These are phyloP conservation scores for Saccharomycopsis lassenensis DNA, from an alignment of 805 yeast genomes.

Conservation along the genomic window DNA sequence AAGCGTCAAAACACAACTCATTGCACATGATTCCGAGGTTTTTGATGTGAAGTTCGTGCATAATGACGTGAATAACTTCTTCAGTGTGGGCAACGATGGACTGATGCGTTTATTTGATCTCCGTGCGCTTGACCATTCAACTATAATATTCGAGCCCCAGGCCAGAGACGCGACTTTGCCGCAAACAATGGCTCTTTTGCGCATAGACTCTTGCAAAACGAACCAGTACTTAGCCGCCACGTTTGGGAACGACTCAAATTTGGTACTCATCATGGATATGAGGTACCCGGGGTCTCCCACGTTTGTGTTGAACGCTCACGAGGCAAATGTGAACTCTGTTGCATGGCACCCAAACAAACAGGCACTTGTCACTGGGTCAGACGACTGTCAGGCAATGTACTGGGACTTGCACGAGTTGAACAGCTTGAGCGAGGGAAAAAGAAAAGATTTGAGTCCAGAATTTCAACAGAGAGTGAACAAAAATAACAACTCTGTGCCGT, in stretches of 20 bases:
- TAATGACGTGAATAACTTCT: constrained; percentile 65
- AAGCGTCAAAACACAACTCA: constrained; percentile 79
- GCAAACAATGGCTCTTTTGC: constrained; percentile 43
- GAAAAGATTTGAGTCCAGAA: background rate
- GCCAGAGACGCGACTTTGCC: too few species aligned
- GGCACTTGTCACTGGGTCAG: constrained; percentile 51
- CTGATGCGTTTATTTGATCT: constrained; percentile 87
- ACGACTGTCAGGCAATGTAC: constrained; percentile 61
- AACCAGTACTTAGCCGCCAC: constrained; percentile 83
- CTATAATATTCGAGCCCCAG: constrained; percentile 89
- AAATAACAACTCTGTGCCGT: background rate
- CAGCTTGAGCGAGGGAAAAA: background rate
- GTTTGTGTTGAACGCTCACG: constrained; percentile 55
- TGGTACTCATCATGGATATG: constrained; percentile 66
- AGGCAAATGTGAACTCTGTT: constrained; percentile 57
- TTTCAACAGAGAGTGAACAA: constrained; percentile 2
- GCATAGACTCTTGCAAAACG: constrained; percentile 65
- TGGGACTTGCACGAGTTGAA: constrained; percentile 41
- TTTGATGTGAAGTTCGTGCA: constrained; percentile 81
- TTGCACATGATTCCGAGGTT: constrained; percentile 94
- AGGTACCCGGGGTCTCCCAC: constrained; percentile 82
- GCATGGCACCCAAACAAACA: constrained; percentile 78
- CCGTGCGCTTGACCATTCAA: constrained; percentile 81
- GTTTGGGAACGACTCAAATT: constrained; percentile 57
- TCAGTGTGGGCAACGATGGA: constrained; percentile 93